phyloP scores from a whole-genome alignment of 352 stramenopile species.

The Globisporangium camurandrum region DNA sequence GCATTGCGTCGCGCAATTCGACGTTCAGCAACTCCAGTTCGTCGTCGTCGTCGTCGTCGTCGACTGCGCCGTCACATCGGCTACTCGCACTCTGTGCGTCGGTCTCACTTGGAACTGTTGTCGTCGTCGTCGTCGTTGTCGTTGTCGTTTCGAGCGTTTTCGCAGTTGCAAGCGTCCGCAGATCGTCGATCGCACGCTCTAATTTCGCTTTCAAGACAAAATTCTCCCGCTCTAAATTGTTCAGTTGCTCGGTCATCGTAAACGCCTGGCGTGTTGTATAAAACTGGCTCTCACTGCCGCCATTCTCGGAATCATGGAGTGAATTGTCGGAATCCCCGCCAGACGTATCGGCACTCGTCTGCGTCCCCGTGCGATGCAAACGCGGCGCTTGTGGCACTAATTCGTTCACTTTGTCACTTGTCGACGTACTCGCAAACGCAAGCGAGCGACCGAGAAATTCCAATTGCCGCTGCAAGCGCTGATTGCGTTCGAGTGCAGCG shows the following conservation, averaged over 20 bases:
- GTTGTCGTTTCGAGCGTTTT: neutral
- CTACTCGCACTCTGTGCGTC: conserved; percentile 46
- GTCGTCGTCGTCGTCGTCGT: neutral
- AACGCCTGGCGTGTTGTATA: conserved; percentile 31
- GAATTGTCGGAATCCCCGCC: conserved; percentile 8
- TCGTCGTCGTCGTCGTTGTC: conserved; percentile 16
- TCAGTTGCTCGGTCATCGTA: conserved; percentile 68
- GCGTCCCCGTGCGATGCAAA: conserved; percentile 29
- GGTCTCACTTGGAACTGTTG: too few species aligned
- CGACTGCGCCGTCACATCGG: neutral
- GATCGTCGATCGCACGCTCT: conserved; percentile 22
- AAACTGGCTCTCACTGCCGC: conserved; percentile 2
- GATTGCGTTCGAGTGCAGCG: conserved; percentile 51
- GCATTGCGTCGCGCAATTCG: neutral
- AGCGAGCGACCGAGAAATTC: conserved; percentile 53
- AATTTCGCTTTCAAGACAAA: conserved; percentile 60
- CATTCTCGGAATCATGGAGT: conserved; percentile 12
- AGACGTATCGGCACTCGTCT: conserved; percentile 34
- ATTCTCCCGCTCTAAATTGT: conserved; percentile 67
- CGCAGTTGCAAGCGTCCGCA: conserved; percentile 24
- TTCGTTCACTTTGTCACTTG: too few species aligned
- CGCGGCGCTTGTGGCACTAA: neutral
- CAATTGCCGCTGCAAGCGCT: conserved; percentile 52
- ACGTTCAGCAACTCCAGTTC: neutral
- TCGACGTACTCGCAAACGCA: conserved; percentile 25